Base-by-base conservation (phyloP, 2,329 filamentous ascomycete species). In the Torrubiellomyces zombiae region DNA sequence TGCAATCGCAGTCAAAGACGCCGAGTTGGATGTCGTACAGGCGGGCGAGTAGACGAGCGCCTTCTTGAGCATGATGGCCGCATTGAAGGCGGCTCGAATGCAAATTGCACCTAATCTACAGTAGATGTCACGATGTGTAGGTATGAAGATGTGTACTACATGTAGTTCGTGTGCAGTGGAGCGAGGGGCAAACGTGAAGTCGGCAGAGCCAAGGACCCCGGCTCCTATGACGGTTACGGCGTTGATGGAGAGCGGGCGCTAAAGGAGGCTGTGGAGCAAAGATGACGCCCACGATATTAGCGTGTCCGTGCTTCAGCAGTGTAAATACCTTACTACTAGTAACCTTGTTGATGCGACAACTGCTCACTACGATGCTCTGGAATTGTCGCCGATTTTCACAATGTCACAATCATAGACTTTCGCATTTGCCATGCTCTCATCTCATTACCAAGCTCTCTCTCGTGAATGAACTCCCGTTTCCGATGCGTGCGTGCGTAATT, bases 121-220 rank as follows among this genome's bases (percentile, higher is more conserved):
- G 12, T 14, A 14, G 28, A 10, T 14, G 24, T 6, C 18, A 12
- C 9, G 17, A 16, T 17, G 12, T 13, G 5, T 12, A 15, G 11
- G 18, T 17, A n/a, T 24, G 10, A 22, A 22, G 19, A 24, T 26
- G 11, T 29, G 26, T 20, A 24, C 24, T 14, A 31, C 25, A 19
- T 31, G 26, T 18, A 22, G 28, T 11, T 16, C 24, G 23, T 28
- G 21, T 21, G 14, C 20, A n/a, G 20, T 11, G 4, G 14, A 12
- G n/a, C 20, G 12, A 21, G 20, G 7, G 14, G 3, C n/a, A 11
- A 14, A 14, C 20, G 7, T 14, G 14, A 21, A 12, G 20, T 21
- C 20, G 20, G 20, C 20, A 21, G 14, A 21, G 20, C 14, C 12
- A 7, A 9, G 7, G 12, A 12, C 11, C 20, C 20, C n/a, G n/a